A percentile compares a stretch with the other conserved stretches of the same genome.
Conservation (phyloP, 2,329 filamentous ascomycete genomes). For the Sporothrix inflata region DNA sequence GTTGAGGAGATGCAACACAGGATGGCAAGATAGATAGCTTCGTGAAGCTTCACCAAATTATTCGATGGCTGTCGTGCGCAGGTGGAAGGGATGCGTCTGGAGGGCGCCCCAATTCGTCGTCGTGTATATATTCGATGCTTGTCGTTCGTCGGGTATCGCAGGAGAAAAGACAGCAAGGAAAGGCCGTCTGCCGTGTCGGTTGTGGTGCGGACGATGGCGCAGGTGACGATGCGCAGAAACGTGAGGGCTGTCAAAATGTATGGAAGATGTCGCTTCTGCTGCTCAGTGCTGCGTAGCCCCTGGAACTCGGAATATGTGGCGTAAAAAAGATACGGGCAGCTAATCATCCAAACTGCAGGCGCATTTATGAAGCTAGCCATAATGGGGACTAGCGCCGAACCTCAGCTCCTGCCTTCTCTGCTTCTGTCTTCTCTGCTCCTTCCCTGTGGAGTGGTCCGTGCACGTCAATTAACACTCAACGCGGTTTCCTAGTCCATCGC, state of each 20-base stretch:
- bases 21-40: neutral
- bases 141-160: neutral
- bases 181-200: neutral
- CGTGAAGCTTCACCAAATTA: neutral
- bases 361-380: neutral
- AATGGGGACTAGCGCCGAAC: neutral
- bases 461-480: constrained; percentile 29
- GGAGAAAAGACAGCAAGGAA: neutral
- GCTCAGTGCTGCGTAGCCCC: constrained; percentile 21
- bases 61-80: neutral
- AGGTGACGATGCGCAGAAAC: neutral
- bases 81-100: neutral
- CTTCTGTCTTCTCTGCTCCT: neutral
- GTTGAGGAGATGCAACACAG: neutral
- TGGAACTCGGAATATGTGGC: constrained; percentile 22
- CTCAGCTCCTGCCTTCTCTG: constrained; percentile 1
- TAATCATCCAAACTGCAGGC: neutral
- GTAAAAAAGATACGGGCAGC: constrained; percentile 9
- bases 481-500: constrained; percentile 29
- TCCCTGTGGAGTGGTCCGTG: constrained; percentile 21
- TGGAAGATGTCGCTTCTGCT: neutral
- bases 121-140: neutral
- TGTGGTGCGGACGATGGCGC: constrained; percentile 6
- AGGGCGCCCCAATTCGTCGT: neutral
- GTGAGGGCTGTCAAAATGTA: neutral